phyloP scores from a whole-genome alignment of 1,139 yeast genomes.

The Ogataea hybrid region DNA sequence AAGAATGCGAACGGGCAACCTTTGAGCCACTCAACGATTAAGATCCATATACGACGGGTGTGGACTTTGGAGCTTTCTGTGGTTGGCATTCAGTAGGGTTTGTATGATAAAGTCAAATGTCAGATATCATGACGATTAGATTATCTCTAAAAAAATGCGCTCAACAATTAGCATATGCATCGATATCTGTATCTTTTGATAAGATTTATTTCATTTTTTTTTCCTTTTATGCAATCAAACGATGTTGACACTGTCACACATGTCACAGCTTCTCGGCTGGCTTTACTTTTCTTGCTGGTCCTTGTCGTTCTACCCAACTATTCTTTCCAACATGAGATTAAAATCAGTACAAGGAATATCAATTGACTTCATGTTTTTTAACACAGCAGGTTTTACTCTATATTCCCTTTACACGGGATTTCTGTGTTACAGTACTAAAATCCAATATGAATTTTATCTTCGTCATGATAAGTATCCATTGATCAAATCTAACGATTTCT shows the following conservation, averaged over 20 bases:
- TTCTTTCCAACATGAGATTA: slow-evolving; percentile 28
- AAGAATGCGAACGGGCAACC: slow-evolving; percentile 23
- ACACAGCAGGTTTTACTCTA: slow-evolving; percentile 30
- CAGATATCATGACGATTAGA: too few species aligned
- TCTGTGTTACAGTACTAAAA: slow-evolving; percentile 20
- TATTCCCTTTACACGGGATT: slow-evolving; percentile 29
- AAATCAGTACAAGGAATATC: slow-evolving; percentile 34
- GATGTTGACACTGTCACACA: slow-evolving; percentile 3
- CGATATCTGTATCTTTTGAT: not conserved
- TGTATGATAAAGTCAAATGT: not conserved
- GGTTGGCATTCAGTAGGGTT: slow-evolving; percentile 45
- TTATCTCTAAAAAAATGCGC: not conserved
- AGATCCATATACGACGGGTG: slow-evolving; percentile 73
- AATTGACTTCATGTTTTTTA: slow-evolving; percentile 32
- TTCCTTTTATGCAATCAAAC: not conserved
- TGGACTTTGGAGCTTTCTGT: slow-evolving; percentile 81
- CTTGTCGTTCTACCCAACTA: slow-evolving; percentile 30
- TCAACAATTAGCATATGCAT: not conserved
- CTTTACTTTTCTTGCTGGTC: slow-evolving; percentile 30
- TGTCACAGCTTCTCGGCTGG: slow-evolving; percentile 29
- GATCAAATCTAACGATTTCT: slow-evolving; percentile 30
- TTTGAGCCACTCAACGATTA: slow-evolving; percentile 34
- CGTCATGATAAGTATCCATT: slow-evolving; percentile 28
- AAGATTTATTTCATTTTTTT: not conserved
- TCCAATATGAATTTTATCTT: slow-evolving; percentile 28